Conservation (phyloP, 495 filamentous ascomycete genomes). For the Massariosphaeria phaeospora region DNA sequence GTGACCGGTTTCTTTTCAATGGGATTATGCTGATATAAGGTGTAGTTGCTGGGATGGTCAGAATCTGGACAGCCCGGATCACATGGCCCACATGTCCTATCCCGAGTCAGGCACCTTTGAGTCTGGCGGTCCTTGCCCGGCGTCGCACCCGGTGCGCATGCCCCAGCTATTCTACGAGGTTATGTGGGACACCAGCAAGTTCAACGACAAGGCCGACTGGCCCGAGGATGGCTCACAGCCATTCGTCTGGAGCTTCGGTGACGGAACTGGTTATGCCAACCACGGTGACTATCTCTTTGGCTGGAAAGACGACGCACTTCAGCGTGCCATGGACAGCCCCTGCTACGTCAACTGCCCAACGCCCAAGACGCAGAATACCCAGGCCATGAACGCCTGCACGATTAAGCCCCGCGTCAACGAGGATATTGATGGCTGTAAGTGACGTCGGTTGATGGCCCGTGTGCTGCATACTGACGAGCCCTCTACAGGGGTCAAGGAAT, state of each 20-base stretch:
- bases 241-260: slow-evolving; percentile 30
- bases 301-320: slow-evolving; percentile 26
- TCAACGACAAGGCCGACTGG: slow-evolving; percentile 25
- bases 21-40: background rate
- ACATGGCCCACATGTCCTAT: slow-evolving; percentile 45
- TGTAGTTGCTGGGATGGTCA: slow-evolving; percentile 48
- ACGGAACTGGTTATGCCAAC: slow-evolving; percentile 11
- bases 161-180: slow-evolving; percentile 27
- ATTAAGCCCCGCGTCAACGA: slow-evolving; percentile 8
- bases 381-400: slow-evolving; percentile 10
- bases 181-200: slow-evolving; percentile 19
- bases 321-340: slow-evolving; percentile 11
- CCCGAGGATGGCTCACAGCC: slow-evolving; percentile 25
- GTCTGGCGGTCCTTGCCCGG: slow-evolving; percentile 17
- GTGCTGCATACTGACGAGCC: too few relatives aligned
- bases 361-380: slow-evolving; percentile 11
- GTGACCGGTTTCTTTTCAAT: background rate
- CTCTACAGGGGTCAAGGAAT: too few relatives aligned
- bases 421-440: slow-evolving; percentile 25
- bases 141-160: slow-evolving; percentile 16
- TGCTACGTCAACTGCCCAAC: slow-evolving; percentile 21
- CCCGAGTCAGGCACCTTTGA: slow-evolving; percentile 25
- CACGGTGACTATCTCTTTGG: slow-evolving; percentile 25
- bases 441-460: too few relatives aligned
- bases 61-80: slow-evolving; percentile 51